phyloP scores from a whole-genome alignment of 2,329 filamentous ascomycete species.

The Ascochyta lentis region DNA sequence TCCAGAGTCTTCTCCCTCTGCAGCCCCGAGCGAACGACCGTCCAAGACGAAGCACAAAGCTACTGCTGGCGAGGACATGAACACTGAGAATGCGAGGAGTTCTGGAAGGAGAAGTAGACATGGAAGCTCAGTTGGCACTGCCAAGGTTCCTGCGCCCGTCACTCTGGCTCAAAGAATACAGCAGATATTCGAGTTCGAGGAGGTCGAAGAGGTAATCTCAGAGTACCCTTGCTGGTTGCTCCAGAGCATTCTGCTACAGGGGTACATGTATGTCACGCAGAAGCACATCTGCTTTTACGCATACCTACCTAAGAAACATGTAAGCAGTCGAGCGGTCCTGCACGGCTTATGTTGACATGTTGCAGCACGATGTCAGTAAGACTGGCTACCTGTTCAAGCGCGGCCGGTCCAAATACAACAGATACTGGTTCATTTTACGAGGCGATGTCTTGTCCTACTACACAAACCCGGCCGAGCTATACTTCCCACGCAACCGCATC shows the following conservation, averaged over 20 bases:
- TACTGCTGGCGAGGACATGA: conserved; percentile 29
- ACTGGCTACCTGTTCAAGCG: conserved; percentile 89
- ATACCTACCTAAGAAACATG: conserved; percentile 91
- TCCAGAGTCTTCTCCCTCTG: conserved; percentile 18
- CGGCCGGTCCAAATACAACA: conserved; percentile 85
- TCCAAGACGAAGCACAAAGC: conserved; percentile 30
- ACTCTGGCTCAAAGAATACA: conserved; percentile 74
- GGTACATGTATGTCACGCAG: conserved; percentile 93
- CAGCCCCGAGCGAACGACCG: conserved; percentile 16
- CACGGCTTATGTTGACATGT: conserved; percentile 25
- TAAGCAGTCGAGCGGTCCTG: conserved; percentile 52
- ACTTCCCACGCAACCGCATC: conserved; percentile 91
- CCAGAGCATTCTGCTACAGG: conserved; percentile 89
- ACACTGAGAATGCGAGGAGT: conserved; percentile 30
- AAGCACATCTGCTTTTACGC: conserved; percentile 97
- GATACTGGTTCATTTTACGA: conserved; percentile 93
- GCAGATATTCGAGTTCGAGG: conserved; percentile 72
- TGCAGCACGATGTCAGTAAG: conserved; percentile 67
- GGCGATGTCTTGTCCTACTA: conserved; percentile 93
- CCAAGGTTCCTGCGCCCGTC: conserved; percentile 51
- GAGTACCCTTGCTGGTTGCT: conserved; percentile 95
- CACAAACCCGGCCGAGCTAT: conserved; percentile 79
- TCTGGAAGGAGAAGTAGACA: conserved; percentile 35
- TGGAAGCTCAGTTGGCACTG: conserved; percentile 27
- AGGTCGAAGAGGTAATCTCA: conserved; percentile 82